A percentile compares a stretch with the other conserved stretches of the same genome.
Evolutionary conservation across 345 rosid genomes (phyloP).

Genomic region (Rhodamnia argentea): DNA sequence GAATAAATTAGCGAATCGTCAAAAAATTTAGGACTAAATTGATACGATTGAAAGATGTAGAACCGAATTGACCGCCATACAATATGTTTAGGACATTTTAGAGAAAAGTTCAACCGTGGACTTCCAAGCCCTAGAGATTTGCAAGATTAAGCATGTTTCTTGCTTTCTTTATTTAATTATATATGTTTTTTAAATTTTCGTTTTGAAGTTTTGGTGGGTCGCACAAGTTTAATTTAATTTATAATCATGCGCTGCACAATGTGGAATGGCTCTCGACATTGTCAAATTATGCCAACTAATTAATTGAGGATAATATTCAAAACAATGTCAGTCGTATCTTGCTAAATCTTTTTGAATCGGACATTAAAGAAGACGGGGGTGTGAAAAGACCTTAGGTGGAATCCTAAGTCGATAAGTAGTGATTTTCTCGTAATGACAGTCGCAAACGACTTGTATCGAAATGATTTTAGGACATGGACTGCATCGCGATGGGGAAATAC

Average conservation of each 20-base stretch:
- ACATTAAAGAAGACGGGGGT: background rate
- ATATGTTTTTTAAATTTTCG: too few species aligned
- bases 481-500: background rate
- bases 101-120: background rate
- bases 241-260: background rate
- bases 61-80: too few species aligned
- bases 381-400: background rate
- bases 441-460: background rate
- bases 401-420: background rate
- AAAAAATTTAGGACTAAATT: too few species aligned
- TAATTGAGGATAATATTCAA: background rate
- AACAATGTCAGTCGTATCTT: background rate
- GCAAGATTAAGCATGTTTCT: background rate
- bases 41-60: too few species aligned
- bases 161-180: background rate
- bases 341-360: background rate
- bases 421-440: background rate
- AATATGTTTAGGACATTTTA: too few species aligned
- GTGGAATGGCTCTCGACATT: background rate
- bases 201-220: background rate
- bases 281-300: background rate
- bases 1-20: too few species aligned
- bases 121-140: background rate
- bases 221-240: background rate
- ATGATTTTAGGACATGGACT: background rate